Evolutionary conservation across 371 early-diverging fungal species (phyloP).

Genomic region (Haplosporangium sp.): DNA sequence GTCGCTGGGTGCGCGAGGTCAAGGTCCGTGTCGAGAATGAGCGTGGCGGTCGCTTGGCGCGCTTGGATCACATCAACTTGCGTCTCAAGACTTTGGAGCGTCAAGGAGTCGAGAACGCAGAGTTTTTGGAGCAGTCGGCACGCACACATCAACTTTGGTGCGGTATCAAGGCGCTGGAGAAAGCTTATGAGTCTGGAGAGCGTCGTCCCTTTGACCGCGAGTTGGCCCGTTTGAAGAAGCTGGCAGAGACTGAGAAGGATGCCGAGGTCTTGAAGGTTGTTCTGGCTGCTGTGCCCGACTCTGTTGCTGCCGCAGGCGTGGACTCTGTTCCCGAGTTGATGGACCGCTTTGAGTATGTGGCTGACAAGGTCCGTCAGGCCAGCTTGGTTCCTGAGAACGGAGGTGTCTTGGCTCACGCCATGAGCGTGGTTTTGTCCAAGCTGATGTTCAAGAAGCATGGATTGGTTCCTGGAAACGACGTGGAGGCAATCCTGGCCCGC

Average conservation of each 20-base stretch:
- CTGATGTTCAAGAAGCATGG: conserved; percentile 90
- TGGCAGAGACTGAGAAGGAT: conserved; percentile 66
- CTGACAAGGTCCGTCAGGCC: conserved; percentile 79
- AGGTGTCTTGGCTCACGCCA: conserved; percentile 84
- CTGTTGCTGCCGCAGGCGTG: conserved; percentile 73
- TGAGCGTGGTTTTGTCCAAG: conserved; percentile 80
- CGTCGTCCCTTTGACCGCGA: conserved; percentile 76
- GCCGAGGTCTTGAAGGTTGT: conserved; percentile 77
- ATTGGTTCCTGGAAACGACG: conserved; percentile 86
- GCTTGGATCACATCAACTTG: conserved; percentile 81
- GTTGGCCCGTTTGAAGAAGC: conserved; percentile 68
- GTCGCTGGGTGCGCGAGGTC: conserved; percentile 74
- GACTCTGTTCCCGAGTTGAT: conserved; percentile 78
- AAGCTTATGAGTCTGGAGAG: conserved; percentile 55
- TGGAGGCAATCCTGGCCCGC: conserved; percentile 91
- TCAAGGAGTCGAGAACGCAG: conserved; percentile 69
- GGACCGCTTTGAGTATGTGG: conserved; percentile 78
- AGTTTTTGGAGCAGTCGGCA: conserved; percentile 64
- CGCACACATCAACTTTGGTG: conserved; percentile 67
- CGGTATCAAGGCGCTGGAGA: conserved; percentile 67
- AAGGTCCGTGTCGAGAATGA: conserved; percentile 87
- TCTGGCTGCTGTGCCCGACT: conserved; percentile 69
- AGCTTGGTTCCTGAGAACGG: conserved; percentile 91
- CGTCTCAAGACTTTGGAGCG: conserved; percentile 81
- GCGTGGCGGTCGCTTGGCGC: conserved; percentile 90